A percentile compares a stretch with the other conserved stretches of the same genome.
Conservation (phyloP, 345 rosid species). For the Salix udensis region DNA sequence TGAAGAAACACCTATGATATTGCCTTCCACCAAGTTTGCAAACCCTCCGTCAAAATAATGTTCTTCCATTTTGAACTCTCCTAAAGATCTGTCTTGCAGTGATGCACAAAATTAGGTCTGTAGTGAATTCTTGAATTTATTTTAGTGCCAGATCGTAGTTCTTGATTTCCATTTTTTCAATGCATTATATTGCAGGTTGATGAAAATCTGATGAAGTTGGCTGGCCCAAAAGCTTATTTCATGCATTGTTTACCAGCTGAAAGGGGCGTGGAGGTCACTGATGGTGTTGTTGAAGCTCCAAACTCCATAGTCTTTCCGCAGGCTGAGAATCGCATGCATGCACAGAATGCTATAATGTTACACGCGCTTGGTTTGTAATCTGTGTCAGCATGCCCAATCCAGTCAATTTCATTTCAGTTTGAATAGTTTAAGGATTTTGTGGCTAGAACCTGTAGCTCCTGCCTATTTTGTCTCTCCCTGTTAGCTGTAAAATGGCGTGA, state of each 20-base stretch:
- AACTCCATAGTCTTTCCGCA: slow-evolving; percentile 87
- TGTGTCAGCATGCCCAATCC: neutral
- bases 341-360: slow-evolving; percentile 87
- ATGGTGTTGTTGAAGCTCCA: slow-evolving; percentile 81
- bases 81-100: neutral
- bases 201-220: slow-evolving; percentile 75
- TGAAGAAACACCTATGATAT: neutral
- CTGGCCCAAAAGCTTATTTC: slow-evolving; percentile 80
- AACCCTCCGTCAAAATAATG: neutral
- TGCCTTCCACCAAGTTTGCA: neutral
- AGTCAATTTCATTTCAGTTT: neutral
- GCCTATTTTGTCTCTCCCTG: neutral
- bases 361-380: slow-evolving; percentile 52
- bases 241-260: slow-evolving; percentile 99
- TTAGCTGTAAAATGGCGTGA: neutral
- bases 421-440: neutral
- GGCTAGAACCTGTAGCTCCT: neutral
- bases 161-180: neutral
- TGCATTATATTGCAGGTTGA: slow-evolving; percentile 56
- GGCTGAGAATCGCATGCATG: slow-evolving; percentile 97
- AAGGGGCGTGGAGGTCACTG: slow-evolving; percentile 88
- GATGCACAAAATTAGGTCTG: neutral
- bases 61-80: neutral
- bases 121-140: neutral
- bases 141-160: neutral